Conservation (phyloP, 148 eudicot genomes). For the Rhododendron henanense region DNA sequence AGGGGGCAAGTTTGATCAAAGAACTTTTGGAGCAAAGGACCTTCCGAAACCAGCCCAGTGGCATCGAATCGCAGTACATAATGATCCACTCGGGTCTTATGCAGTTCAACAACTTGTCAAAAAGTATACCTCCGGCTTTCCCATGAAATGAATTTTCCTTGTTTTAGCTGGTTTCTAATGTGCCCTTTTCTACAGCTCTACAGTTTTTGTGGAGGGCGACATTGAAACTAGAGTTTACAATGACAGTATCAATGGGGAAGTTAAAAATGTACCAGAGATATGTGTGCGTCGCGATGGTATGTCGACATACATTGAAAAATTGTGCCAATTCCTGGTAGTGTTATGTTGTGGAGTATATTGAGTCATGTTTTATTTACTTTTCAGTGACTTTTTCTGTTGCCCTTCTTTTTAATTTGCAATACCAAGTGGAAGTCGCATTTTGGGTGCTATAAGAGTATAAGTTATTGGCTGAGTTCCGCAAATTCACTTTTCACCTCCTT, state of each 20-base stretch:
- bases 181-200: conserved; percentile 55
- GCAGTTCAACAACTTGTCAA: conserved; percentile 81
- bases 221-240: conserved; percentile 92
- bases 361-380: background rate
- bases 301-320: conserved; percentile 3
- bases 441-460: background rate
- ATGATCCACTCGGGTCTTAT: conserved; percentile 70
- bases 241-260: conserved; percentile 71
- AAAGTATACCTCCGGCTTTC: conserved; percentile 39
- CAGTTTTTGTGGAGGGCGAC: conserved; percentile 93
- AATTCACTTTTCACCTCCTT: background rate
- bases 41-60: conserved; percentile 82
- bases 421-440: background rate
- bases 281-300: conserved; percentile 90
- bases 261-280: conserved; percentile 75
- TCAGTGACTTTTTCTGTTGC: background rate
- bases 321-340: background rate
- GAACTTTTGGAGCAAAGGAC: conserved; percentile 43
- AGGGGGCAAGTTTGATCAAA: conserved; percentile 95
- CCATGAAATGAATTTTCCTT: background rate
- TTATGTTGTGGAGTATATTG: background rate
- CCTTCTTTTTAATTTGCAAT: background rate
- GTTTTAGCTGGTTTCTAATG: conserved; percentile 11
- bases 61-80: conserved; percentile 92
- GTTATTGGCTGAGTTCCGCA: background rate